Evolutionary conservation across 345 rosid species (phyloP).

Genomic region (Physaria fendleri): DNA sequence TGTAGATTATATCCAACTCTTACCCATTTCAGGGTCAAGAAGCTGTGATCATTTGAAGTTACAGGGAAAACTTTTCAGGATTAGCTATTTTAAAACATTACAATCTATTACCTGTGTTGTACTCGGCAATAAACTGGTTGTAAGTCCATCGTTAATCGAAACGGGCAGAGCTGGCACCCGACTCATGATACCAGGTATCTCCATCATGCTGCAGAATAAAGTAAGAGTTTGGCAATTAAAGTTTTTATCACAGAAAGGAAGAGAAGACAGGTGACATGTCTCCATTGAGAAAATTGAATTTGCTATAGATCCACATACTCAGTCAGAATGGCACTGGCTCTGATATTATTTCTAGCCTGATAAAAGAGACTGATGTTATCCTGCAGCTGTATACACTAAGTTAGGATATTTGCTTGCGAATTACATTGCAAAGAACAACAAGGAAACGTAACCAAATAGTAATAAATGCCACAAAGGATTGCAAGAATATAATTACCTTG

Average conservation of each 20-base stretch:
- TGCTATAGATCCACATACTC: constrained; percentile 49
- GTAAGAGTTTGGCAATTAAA: constrained; percentile 13
- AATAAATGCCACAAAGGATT: background rate
- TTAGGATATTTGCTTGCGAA: constrained; percentile 3
- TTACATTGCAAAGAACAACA: background rate
- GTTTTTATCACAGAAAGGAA: constrained; percentile 3
- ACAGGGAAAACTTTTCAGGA: background rate
- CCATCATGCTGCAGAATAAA: constrained; percentile 62
- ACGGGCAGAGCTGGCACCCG: constrained; percentile 80
- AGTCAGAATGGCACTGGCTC: constrained; percentile 55
- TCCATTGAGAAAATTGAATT: constrained; percentile 10
- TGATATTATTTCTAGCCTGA: constrained; percentile 61
- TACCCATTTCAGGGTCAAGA: background rate
- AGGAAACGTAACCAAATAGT: constrained; percentile 4
- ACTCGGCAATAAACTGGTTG: constrained; percentile 48
- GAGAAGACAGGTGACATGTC: constrained; percentile 2
- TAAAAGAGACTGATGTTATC: constrained; percentile 72
- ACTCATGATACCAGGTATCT: constrained; percentile 87
- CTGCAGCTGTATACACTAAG: constrained; percentile 57
- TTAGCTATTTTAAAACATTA: background rate
- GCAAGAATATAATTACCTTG: constrained; percentile 46
- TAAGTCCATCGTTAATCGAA: constrained; percentile 67
- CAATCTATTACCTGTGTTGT: constrained; percentile 50
- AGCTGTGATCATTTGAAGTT: background rate
- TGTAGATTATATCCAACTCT: background rate